phyloP scores from a whole-genome alignment of 306 rosid genomes.

The Fragaria vesca region DNA sequence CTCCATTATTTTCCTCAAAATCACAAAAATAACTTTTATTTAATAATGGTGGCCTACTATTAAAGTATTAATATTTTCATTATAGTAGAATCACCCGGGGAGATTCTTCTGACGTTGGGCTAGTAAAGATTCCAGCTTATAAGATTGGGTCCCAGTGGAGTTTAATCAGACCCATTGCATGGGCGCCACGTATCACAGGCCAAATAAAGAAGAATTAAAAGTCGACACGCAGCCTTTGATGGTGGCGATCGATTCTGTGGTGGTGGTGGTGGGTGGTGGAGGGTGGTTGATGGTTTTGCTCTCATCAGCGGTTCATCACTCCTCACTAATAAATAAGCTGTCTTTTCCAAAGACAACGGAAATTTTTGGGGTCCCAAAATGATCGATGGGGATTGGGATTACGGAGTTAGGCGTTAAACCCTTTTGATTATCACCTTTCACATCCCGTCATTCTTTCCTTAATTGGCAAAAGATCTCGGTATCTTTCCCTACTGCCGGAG shows the following conservation, averaged over 20 bases:
- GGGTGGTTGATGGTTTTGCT: slow-evolving; percentile 37
- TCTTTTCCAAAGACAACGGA: slow-evolving; percentile 72
- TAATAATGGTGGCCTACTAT: not conserved
- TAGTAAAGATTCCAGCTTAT: slow-evolving; percentile 41
- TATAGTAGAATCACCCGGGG: slow-evolving; percentile 32
- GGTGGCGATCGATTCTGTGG: slow-evolving; percentile 23
- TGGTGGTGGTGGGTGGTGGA: slow-evolving; percentile 25
- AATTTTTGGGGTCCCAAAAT: slow-evolving; percentile 31
- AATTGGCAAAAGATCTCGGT: slow-evolving; percentile 24
- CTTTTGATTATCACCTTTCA: slow-evolving; percentile 20
- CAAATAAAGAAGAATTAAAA: slow-evolving; percentile 13
- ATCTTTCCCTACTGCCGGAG: not conserved
- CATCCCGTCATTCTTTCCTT: slow-evolving; percentile 25
- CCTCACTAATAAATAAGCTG: slow-evolving; percentile 27
- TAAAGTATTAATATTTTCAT: not conserved
- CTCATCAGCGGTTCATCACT: slow-evolving; percentile 16
- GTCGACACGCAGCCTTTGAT: slow-evolving; percentile 38
- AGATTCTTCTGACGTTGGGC: slow-evolving; percentile 62
- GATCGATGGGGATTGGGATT: slow-evolving; percentile 21
- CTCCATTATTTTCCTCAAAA: not conserved
- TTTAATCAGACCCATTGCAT: slow-evolving; percentile 43
- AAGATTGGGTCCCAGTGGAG: slow-evolving; percentile 18
- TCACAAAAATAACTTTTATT: not conserved
- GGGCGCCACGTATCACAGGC: slow-evolving; percentile 51
- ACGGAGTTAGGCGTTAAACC: slow-evolving; percentile 31